These are phyloP conservation scores for Aotearoamyces nothofagi DNA, from an alignment of 2,329 filamentous ascomycete genomes.

Conservation along the genomic window DNA sequence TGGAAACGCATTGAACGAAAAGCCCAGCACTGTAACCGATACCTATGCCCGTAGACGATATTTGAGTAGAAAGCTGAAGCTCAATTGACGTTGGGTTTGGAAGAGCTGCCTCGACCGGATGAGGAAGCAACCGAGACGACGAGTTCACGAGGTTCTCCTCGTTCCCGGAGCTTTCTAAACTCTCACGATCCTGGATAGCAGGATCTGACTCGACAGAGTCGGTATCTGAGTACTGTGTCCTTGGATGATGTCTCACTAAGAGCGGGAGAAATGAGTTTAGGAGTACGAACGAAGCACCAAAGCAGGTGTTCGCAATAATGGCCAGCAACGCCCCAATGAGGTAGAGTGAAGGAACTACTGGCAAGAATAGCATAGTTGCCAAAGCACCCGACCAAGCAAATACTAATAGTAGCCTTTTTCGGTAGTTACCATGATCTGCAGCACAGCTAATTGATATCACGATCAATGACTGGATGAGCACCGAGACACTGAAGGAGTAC, in stretches of 20 bases:
- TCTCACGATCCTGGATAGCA: background rate
- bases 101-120: constrained; percentile 7
- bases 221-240: constrained; percentile 9
- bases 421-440: constrained; percentile 83
- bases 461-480: constrained; percentile 73
- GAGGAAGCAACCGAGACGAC: constrained; percentile 29
- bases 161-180: background rate
- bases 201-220: background rate
- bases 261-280: constrained; percentile 91
- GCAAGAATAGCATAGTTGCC: constrained; percentile 79
- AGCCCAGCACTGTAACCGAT: constrained; percentile 85
- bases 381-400: constrained; percentile 74
- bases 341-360: constrained; percentile 60
- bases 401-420: constrained; percentile 72
- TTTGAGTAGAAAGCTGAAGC: constrained; percentile 71
- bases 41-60: constrained; percentile 84
- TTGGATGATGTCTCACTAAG: constrained; percentile 68
- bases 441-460: constrained; percentile 95
- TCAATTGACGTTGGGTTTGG: constrained; percentile 40
- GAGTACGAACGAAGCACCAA: constrained; percentile 88
- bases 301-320: constrained; percentile 83
- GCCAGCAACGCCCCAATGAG: constrained; percentile 70
- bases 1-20: constrained; percentile 67
- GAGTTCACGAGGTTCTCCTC: constrained; percentile 22
- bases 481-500: constrained; percentile 93